These are phyloP conservation scores for Solanum megistacrolobum DNA, from an alignment of 257 asterid genomes.

Conservation along the genomic window DNA sequence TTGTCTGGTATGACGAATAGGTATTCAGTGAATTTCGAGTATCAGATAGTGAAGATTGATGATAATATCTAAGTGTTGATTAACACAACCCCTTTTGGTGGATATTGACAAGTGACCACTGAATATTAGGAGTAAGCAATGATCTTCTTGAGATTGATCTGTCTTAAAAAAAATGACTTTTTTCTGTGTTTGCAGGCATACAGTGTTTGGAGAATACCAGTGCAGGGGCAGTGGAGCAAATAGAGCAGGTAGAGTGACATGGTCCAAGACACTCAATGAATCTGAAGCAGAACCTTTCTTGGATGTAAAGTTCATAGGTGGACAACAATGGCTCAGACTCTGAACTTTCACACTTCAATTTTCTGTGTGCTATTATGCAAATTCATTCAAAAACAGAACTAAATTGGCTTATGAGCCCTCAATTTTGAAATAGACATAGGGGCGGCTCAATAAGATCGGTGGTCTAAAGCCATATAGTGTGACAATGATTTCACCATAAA, in stretches of 20 bases:
- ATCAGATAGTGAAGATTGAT: too few relatives aligned
- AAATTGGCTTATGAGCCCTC: background rate
- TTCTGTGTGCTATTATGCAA: background rate
- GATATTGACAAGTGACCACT: background rate
- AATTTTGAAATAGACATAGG: background rate
- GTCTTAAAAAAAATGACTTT: background rate
- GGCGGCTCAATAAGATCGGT: background rate
- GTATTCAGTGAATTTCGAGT: background rate
- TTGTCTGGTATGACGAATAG: background rate
- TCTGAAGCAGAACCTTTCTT: constrained; percentile 36
- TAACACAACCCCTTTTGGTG: background rate
- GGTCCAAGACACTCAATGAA: constrained; percentile 42
- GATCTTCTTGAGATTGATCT: background rate
- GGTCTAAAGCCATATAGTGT: background rate
- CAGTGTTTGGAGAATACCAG: constrained; percentile 49
- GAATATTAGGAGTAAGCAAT: background rate
- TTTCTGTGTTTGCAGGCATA: constrained; percentile 30
- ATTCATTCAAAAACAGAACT: background rate
- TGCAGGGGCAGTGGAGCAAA: constrained; percentile 64
- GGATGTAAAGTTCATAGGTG: constrained; percentile 40
- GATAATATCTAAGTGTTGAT: too few relatives aligned
- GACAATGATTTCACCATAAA: background rate
- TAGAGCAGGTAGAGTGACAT: constrained; percentile 34
- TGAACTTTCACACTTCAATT: background rate
- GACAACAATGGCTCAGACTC: constrained; percentile 49